phyloP scores from a whole-genome alignment of 768 basidiomycete species.

The Lentinula sp. region DNA sequence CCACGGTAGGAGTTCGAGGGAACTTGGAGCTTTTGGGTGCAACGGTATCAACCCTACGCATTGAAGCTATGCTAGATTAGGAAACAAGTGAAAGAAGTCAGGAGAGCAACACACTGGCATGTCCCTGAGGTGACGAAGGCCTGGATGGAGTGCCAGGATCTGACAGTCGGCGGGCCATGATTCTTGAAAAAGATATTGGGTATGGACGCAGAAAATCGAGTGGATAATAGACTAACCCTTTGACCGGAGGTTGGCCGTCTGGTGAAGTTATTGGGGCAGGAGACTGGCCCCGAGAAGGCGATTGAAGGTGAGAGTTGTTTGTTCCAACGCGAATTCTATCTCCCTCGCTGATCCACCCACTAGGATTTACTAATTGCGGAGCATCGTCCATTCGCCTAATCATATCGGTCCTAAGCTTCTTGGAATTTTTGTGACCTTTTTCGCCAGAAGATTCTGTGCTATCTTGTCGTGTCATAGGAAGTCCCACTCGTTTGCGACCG shows the following conservation, averaged over 20 bases:
- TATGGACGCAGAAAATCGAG: not conserved
- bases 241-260: not conserved
- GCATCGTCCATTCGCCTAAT: conserved; percentile 67
- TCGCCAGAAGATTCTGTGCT: conserved; percentile 9
- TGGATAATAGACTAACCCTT: not conserved
- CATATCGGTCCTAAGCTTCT: conserved; percentile 61
- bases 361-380: conserved; percentile 68
- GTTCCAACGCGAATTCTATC: conserved; percentile 16
- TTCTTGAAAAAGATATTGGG: not conserved
- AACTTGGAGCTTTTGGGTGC: conserved; percentile 14
- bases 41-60: conserved; percentile 32
- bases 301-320: conserved; percentile 5
- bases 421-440: conserved; percentile 6
- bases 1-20: conserved; percentile 40
- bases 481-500: conserved; percentile 9
- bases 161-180: conserved; percentile 26
- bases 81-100: not conserved
- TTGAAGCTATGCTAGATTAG: conserved; percentile 16
- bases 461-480: conserved; percentile 11
- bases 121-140: conserved; percentile 21
- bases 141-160: conserved; percentile 30
- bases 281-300: conserved; percentile 1
- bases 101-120: conserved; percentile 20
- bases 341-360: conserved; percentile 59
- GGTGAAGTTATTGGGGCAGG: conserved; percentile 14